Evolutionary conservation across 306 rosid genomes (phyloP), one percentile per base, ranked within the genome.

Genomic region (Herpetospermum pedunculosum): DNA sequence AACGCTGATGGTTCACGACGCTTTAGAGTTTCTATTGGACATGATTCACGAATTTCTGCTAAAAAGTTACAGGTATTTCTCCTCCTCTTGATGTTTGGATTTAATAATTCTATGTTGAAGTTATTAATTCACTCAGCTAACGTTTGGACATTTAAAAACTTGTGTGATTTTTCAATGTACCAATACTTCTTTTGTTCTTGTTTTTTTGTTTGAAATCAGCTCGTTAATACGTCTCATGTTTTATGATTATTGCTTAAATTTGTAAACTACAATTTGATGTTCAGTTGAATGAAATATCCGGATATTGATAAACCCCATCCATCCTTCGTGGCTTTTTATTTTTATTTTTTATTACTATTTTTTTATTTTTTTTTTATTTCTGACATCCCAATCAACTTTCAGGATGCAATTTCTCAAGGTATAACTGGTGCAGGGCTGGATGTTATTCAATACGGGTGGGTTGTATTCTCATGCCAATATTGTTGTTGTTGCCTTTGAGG

Each of bases 361-460:
- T 73, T 23, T 5, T 6, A 25, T 25, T 73, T 23, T 53, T 52
- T 38, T 73, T 74, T 0, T 0, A 73, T 54, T 74, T 26, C 49
- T 35, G 49, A 46, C 44, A 26, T 6, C 13, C 41, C 26, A 26
- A 49, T 70, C 64, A 78, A 78, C 72, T 84, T 80, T 62, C 94
- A 91, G 98, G 91, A 86, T 86, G 96, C 96, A 29, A 79, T 89
- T 81, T 89, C 97, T 38, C 89, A 79, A 67, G 98, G 98, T 73
- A 89, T 94, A 63, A 79, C 82, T 32, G 79, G 88, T 74, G 87
- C 96, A 65, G 98, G 91, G 40, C 62, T 91, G 78, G 92, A 88
- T 81, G 96, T 94, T 79, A 82, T 94, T 82, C 97, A 86, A 37
- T 94, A 94, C 53, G 98, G 98, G 98, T 94, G 80, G 60, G 97